A percentile compares a stretch with the other conserved stretches of the same genome.
These are phyloP conservation scores for Plantago elongata DNA, from an alignment of 257 asterid species.

Conservation along the genomic window DNA sequence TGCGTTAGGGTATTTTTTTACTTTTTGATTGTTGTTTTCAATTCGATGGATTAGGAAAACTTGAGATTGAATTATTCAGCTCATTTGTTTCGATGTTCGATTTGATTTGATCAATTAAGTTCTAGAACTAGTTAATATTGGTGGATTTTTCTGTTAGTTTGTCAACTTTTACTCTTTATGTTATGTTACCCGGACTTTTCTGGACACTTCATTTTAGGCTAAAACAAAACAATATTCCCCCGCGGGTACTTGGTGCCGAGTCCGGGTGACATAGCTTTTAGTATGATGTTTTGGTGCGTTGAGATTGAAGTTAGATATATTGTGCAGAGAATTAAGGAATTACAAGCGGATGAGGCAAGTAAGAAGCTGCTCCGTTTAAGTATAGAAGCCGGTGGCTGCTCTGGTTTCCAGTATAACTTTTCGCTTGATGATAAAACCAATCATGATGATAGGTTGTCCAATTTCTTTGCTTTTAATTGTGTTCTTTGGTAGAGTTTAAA, in stretches of 20 bases:
- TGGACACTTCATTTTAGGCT: too few relatives aligned
- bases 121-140: not conserved
- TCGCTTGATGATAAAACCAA: constrained; percentile 67
- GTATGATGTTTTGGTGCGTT: too few relatives aligned
- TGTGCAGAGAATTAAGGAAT: constrained; percentile 70
- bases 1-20: constrained; percentile 58
- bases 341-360: constrained; percentile 64
- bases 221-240: too few relatives aligned
- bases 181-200: not conserved
- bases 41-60: too few relatives aligned
- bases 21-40: not conserved
- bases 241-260: too few relatives aligned
- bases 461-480: constrained; percentile 11
- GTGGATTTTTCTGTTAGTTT: not conserved
- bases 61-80: not conserved
- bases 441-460: constrained; percentile 67
- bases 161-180: not conserved
- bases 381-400: constrained; percentile 98
- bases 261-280: too few relatives aligned
- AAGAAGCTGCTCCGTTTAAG: constrained; percentile 77
- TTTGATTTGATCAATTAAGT: not conserved
- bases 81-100: not conserved
- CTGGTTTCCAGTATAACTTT: constrained; percentile 91
- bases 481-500: not conserved
- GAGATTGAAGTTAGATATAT: not conserved